Percentiles rank a stretch among this genome's conserved stretches.
Conservation (phyloP, 805 yeast genomes). For the Nakazawaea molendinolei region DNA sequence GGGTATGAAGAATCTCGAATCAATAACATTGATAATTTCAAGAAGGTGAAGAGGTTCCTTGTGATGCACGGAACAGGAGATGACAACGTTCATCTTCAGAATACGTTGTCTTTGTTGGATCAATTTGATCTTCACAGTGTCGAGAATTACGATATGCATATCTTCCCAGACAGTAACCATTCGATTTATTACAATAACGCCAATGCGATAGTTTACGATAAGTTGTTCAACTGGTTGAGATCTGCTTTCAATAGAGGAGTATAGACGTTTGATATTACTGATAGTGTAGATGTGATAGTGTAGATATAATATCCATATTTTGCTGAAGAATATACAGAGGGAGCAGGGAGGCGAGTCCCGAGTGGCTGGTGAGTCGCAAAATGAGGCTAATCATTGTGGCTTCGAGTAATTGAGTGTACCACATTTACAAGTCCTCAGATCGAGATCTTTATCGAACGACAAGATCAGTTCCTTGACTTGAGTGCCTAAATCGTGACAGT, state of each 20-base stretch:
- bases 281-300: too few species aligned
- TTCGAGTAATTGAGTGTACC: constrained; percentile 67
- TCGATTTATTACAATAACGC: constrained; percentile 78
- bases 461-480: constrained; percentile 82
- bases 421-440: constrained; percentile 71
- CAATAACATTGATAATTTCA: constrained; percentile 35
- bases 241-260: constrained; percentile 38
- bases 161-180: constrained; percentile 94
- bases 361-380: too few species aligned
- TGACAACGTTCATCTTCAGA: constrained; percentile 77
- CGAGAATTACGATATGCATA: constrained; percentile 78
- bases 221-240: constrained; percentile 61
- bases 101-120: constrained; percentile 57
- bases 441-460: constrained; percentile 54
- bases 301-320: too few species aligned
- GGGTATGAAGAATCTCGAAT: constrained; percentile 44
- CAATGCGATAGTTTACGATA: constrained; percentile 61
- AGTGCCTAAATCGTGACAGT: constrained; percentile 78
- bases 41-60: constrained; percentile 47
- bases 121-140: constrained; percentile 41
- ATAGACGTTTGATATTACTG: too few species aligned
- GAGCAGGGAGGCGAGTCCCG: too few species aligned
- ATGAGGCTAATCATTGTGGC: constrained; percentile 32
- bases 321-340: too few species aligned
- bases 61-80: constrained; percentile 82